Base-by-base conservation (phyloP, 345 rosid species). In the Tarenaya hassleriana region DNA sequence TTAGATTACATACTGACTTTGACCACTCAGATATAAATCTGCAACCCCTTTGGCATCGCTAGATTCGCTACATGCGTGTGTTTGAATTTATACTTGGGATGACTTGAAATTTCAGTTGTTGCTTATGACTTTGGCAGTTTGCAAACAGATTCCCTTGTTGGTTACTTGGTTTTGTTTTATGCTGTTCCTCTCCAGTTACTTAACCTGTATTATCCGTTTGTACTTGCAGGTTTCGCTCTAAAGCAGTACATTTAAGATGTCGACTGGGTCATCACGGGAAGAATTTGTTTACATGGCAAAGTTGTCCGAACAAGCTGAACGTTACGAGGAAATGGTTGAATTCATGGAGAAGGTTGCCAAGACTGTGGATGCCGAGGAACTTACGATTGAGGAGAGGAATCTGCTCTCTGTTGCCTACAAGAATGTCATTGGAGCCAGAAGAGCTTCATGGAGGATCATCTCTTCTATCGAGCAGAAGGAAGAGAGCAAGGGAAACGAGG, bases 401-500 rank as follows among this genome's bases (percentile, higher is more conserved):
- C 87, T 91, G 48, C 92, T 91, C 42, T 91, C 98, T 27, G 98
- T 91, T 17, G 96, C 98, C 44, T 91, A 87, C 81, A 91, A 91
- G 76, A 91, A 91, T 55, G 98, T 91, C 61, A 91, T 87, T 47
- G 98, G 96, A 10, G 96, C 98, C 0, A 81, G 96, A 63, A 84
- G 98, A 66, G 96, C 95, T 61, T 91, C 98, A 3, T 91, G 98
- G 98, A 87, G 98, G 66, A 91, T 91, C 61, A 84, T 87, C 58
- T 91, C 98, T 61, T 91, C 98, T 58, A 91, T 91, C 21, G 98
- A 91, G 88, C 96, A 91, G 79, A 91, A 91, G 73, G 98, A 91
- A 75, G 98, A 91, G 69, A 82, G 89, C 82, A 77, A 87, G 72
- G 96, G 98, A 21, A 91, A 91, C 42, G 89, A 72, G 8, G 96